Base-by-base conservation (phyloP, 176 grass and related monocot species). In the Thalia dealbata region DNA sequence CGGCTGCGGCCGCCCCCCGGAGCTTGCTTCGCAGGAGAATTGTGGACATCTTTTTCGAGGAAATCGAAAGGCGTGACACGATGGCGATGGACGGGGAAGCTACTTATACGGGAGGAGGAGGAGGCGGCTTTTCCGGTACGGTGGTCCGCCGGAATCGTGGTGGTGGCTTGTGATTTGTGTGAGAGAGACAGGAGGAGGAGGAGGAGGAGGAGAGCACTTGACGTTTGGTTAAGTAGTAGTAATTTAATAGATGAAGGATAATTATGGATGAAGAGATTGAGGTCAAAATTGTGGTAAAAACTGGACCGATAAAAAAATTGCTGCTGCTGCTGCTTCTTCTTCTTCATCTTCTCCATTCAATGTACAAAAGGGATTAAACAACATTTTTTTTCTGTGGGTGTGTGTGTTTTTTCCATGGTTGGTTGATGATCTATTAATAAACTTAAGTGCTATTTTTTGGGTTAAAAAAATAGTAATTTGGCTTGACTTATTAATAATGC, bases 1-100 rank as follows among this genome's bases (percentile, higher is more conserved):
- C 69, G 59, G 80, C 89, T 27, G 32, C 69, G 50, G 80, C 89
- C 38, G 74, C 73, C 18, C 84, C 80, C 64, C 89, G 58, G 42
- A 91, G 73, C 75, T 54, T 85, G 0, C 19, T 24, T n/a, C 62
- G 50, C 32, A 22, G 15, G 28, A 77, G 46, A 68, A 77, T 55
- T 41, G 44, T 28, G 13, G 62, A 69, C 75, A 77, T 77, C 63
- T 38, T 55, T 32, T 10, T 26, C 48, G 60, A 76, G 25, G 46
- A 77, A 30, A 50, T 5, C 73, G 74, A 78, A 74, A 80, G 75
- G 73, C 75, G 46, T 63, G 82, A 66, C 81, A n/a, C 29, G 82
- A 88, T 88, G 71, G 78, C 77, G 65, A 68, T 0, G 30, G 65
- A 63, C 5, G 25, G 23, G 61, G 13, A 27, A 68, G 10, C 11